Conservation (phyloP, 129 eudicot species). For the Ambrosia trifida region DNA sequence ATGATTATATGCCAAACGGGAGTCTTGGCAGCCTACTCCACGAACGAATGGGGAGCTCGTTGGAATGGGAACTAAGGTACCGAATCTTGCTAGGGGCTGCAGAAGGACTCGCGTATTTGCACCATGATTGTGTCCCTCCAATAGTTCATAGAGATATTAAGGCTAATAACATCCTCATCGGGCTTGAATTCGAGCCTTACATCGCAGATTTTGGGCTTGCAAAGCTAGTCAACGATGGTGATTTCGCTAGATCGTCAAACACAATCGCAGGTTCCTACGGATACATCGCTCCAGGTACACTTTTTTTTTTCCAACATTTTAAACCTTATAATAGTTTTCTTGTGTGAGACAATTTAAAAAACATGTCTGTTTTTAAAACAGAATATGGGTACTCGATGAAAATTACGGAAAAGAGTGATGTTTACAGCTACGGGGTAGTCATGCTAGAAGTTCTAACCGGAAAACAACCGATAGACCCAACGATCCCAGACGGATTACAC, state of each 20-base stretch:
- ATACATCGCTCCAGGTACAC: conserved; percentile 89
- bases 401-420: conserved; percentile 91
- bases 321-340: background rate
- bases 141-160: conserved; percentile 90
- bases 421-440: conserved; percentile 87
- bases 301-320: background rate
- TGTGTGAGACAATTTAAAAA: background rate
- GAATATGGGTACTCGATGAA: conserved; percentile 91
- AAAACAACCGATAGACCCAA: conserved; percentile 80
- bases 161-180: conserved; percentile 90
- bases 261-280: conserved; percentile 94
- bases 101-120: conserved; percentile 76
- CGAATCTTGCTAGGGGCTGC: conserved; percentile 76
- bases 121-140: conserved; percentile 90
- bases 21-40: conserved; percentile 81
- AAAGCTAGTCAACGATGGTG: conserved; percentile 85
- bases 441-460: conserved; percentile 72
- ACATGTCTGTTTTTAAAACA: conserved; percentile 20
- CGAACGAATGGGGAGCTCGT: conserved; percentile 57
- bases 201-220: conserved; percentile 96
- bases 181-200: conserved; percentile 83
- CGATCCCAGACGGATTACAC: conserved; percentile 77
- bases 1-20: conserved; percentile 95
- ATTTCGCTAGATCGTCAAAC: conserved; percentile 73
- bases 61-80: conserved; percentile 89